Percentiles rank a stretch among this genome's conserved stretches.
phyloP scores from a whole-genome alignment of 169 alveolate genomes.

The Cytauxzoon felis region DNA sequence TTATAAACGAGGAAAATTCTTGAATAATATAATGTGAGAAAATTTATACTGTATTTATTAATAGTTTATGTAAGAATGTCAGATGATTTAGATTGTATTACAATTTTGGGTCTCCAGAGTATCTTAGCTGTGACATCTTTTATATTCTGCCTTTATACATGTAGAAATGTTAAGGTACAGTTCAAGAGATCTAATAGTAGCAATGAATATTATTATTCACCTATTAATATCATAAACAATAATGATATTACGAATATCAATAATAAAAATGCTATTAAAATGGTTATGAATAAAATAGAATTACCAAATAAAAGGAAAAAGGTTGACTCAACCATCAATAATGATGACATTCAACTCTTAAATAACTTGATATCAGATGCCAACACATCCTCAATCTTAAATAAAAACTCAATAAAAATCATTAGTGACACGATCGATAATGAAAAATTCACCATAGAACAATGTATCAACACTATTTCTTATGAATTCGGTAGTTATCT shows the following conservation, averaged over 20 bases:
- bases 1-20: conserved; percentile 5
- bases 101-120: conserved; percentile 33
- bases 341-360: neutral
- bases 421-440: neutral
- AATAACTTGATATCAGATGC: too few species aligned
- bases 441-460: conserved; percentile 12
- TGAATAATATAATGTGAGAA: neutral
- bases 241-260: neutral
- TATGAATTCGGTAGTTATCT: conserved; percentile 30
- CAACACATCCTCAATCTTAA: too few species aligned
- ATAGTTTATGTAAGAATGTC: neutral
- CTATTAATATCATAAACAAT: neutral
- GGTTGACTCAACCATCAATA: too few species aligned
- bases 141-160: conserved; percentile 32
- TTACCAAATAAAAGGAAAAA: neutral
- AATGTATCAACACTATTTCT: conserved; percentile 30
- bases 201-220: neutral
- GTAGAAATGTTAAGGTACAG: conserved; percentile 1
- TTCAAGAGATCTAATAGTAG: neutral
- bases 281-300: neutral
- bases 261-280: neutral
- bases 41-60: neutral
- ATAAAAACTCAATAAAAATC: too few species aligned
- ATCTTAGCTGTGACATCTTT: conserved; percentile 44
- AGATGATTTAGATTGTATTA: neutral